These are phyloP conservation scores for Ophiognomonia clavigignenti-juglandacearum DNA, from an alignment of 2,329 filamentous ascomycete genomes.

Conservation along the genomic window DNA sequence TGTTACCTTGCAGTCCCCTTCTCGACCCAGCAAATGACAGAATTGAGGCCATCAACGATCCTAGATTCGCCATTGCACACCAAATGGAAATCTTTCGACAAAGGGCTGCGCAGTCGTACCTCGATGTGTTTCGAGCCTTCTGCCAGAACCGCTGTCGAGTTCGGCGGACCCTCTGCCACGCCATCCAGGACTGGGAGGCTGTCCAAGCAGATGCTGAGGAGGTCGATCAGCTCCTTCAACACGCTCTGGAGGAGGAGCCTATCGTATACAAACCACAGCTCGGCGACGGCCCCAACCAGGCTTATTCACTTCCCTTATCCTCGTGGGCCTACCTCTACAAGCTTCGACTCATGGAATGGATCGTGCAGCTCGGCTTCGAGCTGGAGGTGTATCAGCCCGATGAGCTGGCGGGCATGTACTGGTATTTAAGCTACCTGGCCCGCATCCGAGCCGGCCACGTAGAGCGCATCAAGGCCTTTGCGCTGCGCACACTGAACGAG, in stretches of 20 bases:
- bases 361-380: conserved; percentile 90
- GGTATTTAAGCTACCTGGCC: conserved; percentile 74
- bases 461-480: conserved; percentile 67
- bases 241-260: conserved; percentile 56
- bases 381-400: conserved; percentile 83
- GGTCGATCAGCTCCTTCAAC: conserved; percentile 63
- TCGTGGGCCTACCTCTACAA: conserved; percentile 92
- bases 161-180: conserved; percentile 82
- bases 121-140: conserved; percentile 77
- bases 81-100: conserved; percentile 67
- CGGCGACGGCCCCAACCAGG: conserved; percentile 43
- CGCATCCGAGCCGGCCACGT: conserved; percentile 64
- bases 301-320: conserved; percentile 68
- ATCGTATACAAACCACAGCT: conserved; percentile 40
- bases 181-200: conserved; percentile 76
- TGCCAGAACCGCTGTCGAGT: conserved; percentile 90
- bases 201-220: conserved; percentile 79
- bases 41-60: conserved; percentile 68
- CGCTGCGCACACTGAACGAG: conserved; percentile 36
- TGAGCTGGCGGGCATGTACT: conserved; percentile 86
- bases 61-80: conserved; percentile 66
- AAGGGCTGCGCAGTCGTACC: conserved; percentile 62
- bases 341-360: conserved; percentile 79
- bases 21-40: conserved; percentile 71
- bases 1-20: conserved; percentile 66